Evolutionary conservation across 1,139 yeast species (phyloP).

Genomic region (Debaryomycetaceae sp.): DNA sequence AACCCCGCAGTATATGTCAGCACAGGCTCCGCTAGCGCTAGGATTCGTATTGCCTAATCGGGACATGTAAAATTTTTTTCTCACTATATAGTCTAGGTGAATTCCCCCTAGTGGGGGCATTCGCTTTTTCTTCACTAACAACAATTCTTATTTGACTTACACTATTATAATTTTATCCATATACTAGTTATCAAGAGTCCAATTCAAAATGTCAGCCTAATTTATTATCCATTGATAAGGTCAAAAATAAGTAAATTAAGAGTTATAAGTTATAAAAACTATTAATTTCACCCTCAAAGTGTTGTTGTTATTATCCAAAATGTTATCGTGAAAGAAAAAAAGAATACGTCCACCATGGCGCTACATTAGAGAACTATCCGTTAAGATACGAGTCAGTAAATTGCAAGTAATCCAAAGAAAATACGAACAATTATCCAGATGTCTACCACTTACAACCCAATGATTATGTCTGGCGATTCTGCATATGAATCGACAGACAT

Average conservation of each 20-base stretch:
- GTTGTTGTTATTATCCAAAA: constrained; percentile 15
- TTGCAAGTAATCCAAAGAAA: constrained; percentile 1
- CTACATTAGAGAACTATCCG: constrained; percentile 6
- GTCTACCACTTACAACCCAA: constrained; percentile 25
- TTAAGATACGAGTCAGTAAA: background rate
- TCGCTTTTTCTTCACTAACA: background rate
- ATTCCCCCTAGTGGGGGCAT: background rate
- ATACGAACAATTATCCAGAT: constrained; percentile 12
- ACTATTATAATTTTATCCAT: background rate
- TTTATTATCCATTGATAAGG: constrained; percentile 1
- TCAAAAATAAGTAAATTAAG: constrained; percentile 3
- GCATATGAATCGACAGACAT: constrained; percentile 26
- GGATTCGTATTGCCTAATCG: background rate
- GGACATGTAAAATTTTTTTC: background rate
- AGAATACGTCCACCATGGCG: constrained; percentile 30
- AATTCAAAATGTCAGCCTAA: background rate
- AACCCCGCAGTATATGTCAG: too few species aligned
- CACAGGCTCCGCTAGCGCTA: background rate
- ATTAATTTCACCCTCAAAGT: constrained; percentile 8
- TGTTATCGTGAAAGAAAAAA: constrained; percentile 24
- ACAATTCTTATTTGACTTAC: background rate
- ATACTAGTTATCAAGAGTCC: background rate
- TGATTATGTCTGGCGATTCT: constrained; percentile 28
- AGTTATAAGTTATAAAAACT: constrained; percentile 8
- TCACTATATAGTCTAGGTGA: background rate